Percentiles rank a stretch among this genome's conserved stretches.
Conservation (phyloP, 768 basidiomycete genomes). For the Coprinopsis cinerea region DNA sequence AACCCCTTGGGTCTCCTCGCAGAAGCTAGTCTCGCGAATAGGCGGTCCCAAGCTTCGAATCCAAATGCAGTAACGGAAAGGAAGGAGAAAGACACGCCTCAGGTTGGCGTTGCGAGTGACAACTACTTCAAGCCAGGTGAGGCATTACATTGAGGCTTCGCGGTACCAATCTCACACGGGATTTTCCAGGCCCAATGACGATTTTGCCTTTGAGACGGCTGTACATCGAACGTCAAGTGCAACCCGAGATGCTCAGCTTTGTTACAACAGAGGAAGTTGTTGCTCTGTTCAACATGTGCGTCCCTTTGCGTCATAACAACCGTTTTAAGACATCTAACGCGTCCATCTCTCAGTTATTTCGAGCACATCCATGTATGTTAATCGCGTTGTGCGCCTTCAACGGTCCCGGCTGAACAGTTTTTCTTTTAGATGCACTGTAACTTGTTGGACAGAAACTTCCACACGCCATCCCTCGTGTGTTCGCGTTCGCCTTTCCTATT, state of each 20-base stretch:
- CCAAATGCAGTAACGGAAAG: constrained; percentile 35
- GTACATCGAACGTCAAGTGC: constrained; percentile 83
- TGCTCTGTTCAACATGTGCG: constrained; percentile 84
- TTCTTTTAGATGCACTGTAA: constrained; percentile 63
- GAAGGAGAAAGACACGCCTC: constrained; percentile 35
- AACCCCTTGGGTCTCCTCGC: constrained; percentile 92
- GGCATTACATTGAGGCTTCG: constrained; percentile 20
- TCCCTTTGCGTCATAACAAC: no score
- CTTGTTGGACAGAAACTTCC: constrained; percentile 81
- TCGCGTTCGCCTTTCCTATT: constrained; percentile 92
- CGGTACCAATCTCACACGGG: neutral
- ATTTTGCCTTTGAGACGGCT: constrained; percentile 77
- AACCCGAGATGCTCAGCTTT: constrained; percentile 91
- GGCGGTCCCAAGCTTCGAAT: constrained; percentile 48
- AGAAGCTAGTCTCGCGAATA: constrained; percentile 79
- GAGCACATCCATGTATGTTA: constrained; percentile 64
- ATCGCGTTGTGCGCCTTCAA: constrained; percentile 9
- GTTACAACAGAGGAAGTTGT: constrained; percentile 86
- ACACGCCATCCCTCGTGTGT: constrained; percentile 91
- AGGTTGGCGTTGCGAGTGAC: constrained; percentile 76
- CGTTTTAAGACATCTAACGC: no score
- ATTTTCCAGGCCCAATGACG: constrained; percentile 70
- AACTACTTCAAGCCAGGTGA: constrained; percentile 90
- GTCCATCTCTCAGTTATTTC: constrained; percentile 50
- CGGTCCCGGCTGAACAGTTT: no score